Conservation (phyloP, 352 stramenopile species). For the Phytophthora vignae region DNA sequence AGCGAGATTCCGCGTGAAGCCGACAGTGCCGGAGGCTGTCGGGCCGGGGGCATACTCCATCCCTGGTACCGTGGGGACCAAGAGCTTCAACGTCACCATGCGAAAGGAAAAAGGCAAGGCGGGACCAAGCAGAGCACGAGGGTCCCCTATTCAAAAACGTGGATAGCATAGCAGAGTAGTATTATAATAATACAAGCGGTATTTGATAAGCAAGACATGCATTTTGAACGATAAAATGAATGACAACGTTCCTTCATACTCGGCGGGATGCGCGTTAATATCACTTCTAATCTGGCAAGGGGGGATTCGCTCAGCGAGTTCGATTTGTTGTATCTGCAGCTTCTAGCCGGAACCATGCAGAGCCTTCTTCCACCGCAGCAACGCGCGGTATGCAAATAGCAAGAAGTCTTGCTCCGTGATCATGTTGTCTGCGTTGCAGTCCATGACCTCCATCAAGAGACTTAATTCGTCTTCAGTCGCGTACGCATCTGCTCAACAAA, state of each 20-base stretch:
- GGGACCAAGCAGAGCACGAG: slow-evolving; percentile 18
- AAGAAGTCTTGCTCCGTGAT: slow-evolving; percentile 86
- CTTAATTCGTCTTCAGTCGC: slow-evolving; percentile 83
- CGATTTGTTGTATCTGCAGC: slow-evolving; percentile 3
- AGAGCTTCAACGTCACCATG: slow-evolving; percentile 82
- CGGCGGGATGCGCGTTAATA: slow-evolving; percentile 14
- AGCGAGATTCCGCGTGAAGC: slow-evolving; percentile 58
- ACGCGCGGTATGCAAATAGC: slow-evolving; percentile 81
- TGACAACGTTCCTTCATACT: slow-evolving; percentile 27
- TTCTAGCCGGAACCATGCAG: slow-evolving; percentile 38
- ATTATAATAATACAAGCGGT: not conserved
- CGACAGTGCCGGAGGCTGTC: slow-evolving; percentile 52
- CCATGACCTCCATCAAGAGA: slow-evolving; percentile 81
- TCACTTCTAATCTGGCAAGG: slow-evolving; percentile 35
- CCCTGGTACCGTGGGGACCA: slow-evolving; percentile 58
- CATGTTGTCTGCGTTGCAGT: slow-evolving; percentile 79
- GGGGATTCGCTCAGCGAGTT: slow-evolving; percentile 13
- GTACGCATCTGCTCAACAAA: slow-evolving; percentile 73
- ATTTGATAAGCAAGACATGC: not conserved
- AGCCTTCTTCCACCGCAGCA: slow-evolving; percentile 69
- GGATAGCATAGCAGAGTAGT: not conserved
- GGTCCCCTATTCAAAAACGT: slow-evolving; percentile 14
- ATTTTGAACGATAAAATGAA: not conserved
- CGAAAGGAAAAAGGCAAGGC: slow-evolving; percentile 29
- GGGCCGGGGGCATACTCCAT: slow-evolving; percentile 67